These are phyloP conservation scores for Candida ficus DNA, from an alignment of 805 yeast genomes.

Conservation along the genomic window DNA sequence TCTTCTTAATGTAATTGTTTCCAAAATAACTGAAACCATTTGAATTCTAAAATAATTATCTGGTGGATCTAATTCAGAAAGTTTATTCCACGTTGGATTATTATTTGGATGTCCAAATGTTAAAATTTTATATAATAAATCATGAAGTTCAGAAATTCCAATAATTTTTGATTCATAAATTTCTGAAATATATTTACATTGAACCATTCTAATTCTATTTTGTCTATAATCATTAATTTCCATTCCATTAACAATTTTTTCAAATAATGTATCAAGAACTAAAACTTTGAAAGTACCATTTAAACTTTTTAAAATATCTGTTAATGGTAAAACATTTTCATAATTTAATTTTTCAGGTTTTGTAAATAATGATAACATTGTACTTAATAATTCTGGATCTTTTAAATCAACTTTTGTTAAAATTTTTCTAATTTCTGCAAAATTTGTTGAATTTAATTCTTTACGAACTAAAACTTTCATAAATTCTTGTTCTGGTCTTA, in stretches of 20 bases:
- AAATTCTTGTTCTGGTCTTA: constrained; percentile 43
- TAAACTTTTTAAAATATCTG: constrained; percentile 38
- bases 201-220: constrained; percentile 58
- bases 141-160: constrained; percentile 40
- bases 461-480: constrained; percentile 44
- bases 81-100: constrained; percentile 42
- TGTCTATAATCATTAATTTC: constrained; percentile 56
- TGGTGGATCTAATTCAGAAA: constrained; percentile 50
- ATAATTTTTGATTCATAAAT: constrained; percentile 46
- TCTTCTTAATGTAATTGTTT: constrained; percentile 22
- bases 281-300: constrained; percentile 34
- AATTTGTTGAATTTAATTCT: constrained; percentile 39
- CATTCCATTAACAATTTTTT: constrained; percentile 58
- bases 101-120: constrained; percentile 62
- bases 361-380: constrained; percentile 40
- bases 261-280: constrained; percentile 60
- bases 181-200: constrained; percentile 55
- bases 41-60: constrained; percentile 70
- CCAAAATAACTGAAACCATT: constrained; percentile 41
- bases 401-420: constrained; percentile 43
- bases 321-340: constrained; percentile 47
- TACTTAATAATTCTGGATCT: constrained; percentile 29
- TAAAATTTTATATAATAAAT: constrained; percentile 49
- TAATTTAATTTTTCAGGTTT: constrained; percentile 59
- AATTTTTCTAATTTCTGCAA: constrained; percentile 30